Evolutionary conservation across 2,329 filamentous ascomycete species (phyloP), one percentile per base, ranked within the genome.

Genomic region (Xylariaceae sp.): DNA sequence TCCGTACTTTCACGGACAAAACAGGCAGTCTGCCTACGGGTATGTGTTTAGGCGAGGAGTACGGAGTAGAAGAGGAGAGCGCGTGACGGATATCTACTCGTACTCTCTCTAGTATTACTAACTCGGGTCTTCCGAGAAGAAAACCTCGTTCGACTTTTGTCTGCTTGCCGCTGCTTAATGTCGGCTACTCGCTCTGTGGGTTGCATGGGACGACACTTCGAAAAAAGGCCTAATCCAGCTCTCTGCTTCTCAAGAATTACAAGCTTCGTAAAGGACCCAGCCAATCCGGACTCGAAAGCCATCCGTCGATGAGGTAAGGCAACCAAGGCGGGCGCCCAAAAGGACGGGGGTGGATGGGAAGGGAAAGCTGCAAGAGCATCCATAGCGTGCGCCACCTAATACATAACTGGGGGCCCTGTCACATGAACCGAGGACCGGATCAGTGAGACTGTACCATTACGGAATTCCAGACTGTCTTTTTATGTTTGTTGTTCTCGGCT

Each of bases 361-460:
- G 37, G 37, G 42, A 35, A 30, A 52, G 35, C 52, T 56, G 50
- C 61, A 61, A 53, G 55, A 56, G 30, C 4, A 51, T 42, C 47
- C 53, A 58, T 56, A 55, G 55, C 52, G 53, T 42, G 55, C 61
- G 58, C 61, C 61, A 56, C 56, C 51, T 56, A 53, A 55, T 34
- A 42, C 48, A 39, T 42, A 17, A 18, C 34, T 49, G 44, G 39
- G 42, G 37, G 37, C 11, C 11, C 39, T 13, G 30, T 52, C 34
- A 35, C 42, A 37, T 4, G 55, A 10, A 54, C 42, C 37, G 34
- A 44, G 34, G 53, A 53, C 49, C 51, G 18, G 55, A 57, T 56
- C 61, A 56, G 58, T 55, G 61, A 62, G 61, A 54, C 56, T 57
- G 48, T 11, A 18, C 34, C 34, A 30, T 42, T 42, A 42, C 37